Percentiles rank a stretch among this genome's conserved stretches.
These are phyloP conservation scores for Claviceps arundinis DNA, from an alignment of 2,329 filamentous ascomycete genomes.

Conservation along the genomic window DNA sequence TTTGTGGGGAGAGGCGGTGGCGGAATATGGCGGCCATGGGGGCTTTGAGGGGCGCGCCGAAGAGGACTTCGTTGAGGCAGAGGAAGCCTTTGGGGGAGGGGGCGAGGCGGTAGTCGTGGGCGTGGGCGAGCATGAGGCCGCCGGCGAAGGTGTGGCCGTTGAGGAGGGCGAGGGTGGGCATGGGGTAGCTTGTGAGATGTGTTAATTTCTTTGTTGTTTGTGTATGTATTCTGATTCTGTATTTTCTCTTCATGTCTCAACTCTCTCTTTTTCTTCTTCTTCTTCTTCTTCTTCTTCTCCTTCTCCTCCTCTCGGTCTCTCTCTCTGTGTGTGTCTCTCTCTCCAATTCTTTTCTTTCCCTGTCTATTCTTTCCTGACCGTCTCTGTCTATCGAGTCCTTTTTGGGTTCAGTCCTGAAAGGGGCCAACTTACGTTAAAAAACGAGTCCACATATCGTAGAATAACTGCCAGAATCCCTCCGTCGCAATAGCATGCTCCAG, in stretches of 20 bases:
- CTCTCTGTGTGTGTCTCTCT: background rate
- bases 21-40: constrained; percentile 66
- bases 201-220: constrained; percentile 30
- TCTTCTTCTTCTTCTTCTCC: background rate
- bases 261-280: background rate
- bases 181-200: constrained; percentile 61
- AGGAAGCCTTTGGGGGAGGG: constrained; percentile 57
- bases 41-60: constrained; percentile 61
- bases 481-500: constrained; percentile 50
- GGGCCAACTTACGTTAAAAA: constrained; percentile 26
- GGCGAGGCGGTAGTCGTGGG: constrained; percentile 75
- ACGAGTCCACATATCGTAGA: constrained; percentile 53
- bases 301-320: background rate
- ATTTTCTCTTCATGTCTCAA: background rate
- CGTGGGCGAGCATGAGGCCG: constrained; percentile 59
- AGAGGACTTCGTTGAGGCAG: constrained; percentile 71
- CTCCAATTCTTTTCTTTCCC: background rate
- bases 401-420: no score
- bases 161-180: constrained; percentile 69
- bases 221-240: background rate
- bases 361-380: background rate
- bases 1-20: constrained; percentile 44
- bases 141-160: constrained; percentile 75
- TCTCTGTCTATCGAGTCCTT: background rate
- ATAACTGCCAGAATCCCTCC: constrained; percentile 46